These are phyloP conservation scores for Penicillium crystallinum DNA, from an alignment of 495 filamentous ascomycete genomes.

Conservation along the genomic window DNA sequence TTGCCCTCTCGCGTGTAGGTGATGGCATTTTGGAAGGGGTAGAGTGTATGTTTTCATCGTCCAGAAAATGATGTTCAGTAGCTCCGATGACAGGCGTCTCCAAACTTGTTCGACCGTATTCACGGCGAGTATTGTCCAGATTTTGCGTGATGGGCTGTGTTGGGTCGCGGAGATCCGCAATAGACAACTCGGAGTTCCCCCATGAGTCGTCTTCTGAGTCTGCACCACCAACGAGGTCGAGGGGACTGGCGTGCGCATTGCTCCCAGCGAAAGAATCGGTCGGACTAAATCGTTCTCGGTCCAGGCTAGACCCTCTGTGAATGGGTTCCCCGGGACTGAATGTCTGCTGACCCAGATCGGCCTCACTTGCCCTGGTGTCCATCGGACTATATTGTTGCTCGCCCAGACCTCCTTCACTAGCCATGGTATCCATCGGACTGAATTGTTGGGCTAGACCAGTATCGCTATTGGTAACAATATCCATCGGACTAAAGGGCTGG, in stretches of 20 bases:
- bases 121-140: not conserved
- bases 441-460: conserved; percentile 13
- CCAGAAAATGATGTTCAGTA: conserved; percentile 27
- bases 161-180: conserved; percentile 18
- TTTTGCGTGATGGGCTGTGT: conserved; percentile 4
- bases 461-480: conserved; percentile 13
- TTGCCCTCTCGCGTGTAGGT: conserved; percentile 24
- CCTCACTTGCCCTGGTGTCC: not conserved
- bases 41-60: conserved; percentile 32
- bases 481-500: conserved; percentile 21
- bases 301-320: conserved; percentile 4
- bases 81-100: conserved; percentile 29
- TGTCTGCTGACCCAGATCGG: conserved; percentile 1
- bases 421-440: conserved; percentile 11
- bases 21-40: conserved; percentile 42
- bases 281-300: conserved; percentile 16
- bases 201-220: conserved; percentile 25
- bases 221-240: conserved; percentile 23
- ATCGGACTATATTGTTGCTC: not conserved
- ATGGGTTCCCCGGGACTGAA: conserved; percentile 18
- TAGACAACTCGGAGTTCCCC: conserved; percentile 21
- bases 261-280: conserved; percentile 18
- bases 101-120: conserved; percentile 22
- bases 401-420: not conserved
- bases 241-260: conserved; percentile 20